Base-by-base conservation (phyloP, 1,284 basidiomycete species). In the Ustilago lituana region DNA sequence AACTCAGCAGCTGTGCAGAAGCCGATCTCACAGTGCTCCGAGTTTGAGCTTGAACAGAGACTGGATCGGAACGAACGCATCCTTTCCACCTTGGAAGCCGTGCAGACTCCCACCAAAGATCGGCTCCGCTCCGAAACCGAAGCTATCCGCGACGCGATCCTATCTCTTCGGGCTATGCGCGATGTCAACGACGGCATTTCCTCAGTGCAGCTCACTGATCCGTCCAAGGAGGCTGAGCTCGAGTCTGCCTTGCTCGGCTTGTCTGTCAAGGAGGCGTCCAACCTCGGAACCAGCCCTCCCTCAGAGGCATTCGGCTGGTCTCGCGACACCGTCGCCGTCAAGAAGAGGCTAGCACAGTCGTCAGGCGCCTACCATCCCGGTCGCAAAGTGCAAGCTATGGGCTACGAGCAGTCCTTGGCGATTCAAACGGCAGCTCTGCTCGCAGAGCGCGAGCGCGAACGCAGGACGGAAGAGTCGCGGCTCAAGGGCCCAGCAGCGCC, bases 31-130 rank as follows among this genome's bases (percentile, higher is more conserved):
- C 54, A 50, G 14, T 70, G 67, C 32, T 66, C 56, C 22, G 67
- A 70, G 23, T 70, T 70, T 19, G 67, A 70, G 45, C 67, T 70
- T 43, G 67, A 65, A 43, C 62, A 70, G 47, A 60, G 63, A 26
- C 55, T 70, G n/a, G 67, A 70, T 40, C 62, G 67, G 33, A 61
- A 65, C 35, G 45, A 70, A 24, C 62, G 67, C 47, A 65, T 70
- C 22, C 67, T 70, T 15, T 49, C 67, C 23, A 50, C 67, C 0
- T 37, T 65, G 5, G 49, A 62, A 26, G 31, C 47, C 11, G 53
- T 50, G 1, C 62, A 43, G 23, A 40, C 44, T 11, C 57, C 53
- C 7, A 65, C 58, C 31, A 57, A 53, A 36, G 53, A 51, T 14
- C 57, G 67, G n/a, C 50, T 70, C 20, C 41, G 44, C 26, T 9